These are phyloP conservation scores for Coelastrella sp. DNA, from an alignment of 139 green algal genomes.

Conservation along the genomic window DNA sequence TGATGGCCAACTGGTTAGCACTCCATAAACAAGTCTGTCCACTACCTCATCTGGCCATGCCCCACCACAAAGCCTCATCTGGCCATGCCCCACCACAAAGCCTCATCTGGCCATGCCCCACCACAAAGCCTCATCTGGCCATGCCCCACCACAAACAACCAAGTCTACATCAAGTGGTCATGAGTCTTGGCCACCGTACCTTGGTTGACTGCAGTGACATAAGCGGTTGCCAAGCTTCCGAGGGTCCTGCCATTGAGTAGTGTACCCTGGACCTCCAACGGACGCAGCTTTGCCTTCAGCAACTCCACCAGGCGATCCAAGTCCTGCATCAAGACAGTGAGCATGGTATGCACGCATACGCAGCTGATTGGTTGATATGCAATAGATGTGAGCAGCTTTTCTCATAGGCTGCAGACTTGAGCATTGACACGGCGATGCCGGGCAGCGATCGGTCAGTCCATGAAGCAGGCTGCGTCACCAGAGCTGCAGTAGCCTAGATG, in stretches of 20 bases:
- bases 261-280: conserved; percentile 73
- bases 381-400: too few relatives aligned
- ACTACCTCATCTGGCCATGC: too few relatives aligned
- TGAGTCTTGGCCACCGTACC: conserved; percentile 53
- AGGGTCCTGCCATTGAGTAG: conserved; percentile 74
- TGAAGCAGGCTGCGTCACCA: too few relatives aligned
- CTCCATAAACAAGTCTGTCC: background rate
- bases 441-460: background rate
- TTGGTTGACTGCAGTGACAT: conserved; percentile 90
- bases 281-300: conserved; percentile 74
- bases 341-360: too few relatives aligned
- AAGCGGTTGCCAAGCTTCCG: conserved; percentile 69
- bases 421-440: background rate
- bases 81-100: background rate
- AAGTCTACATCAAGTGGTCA: background rate
- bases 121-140: too few relatives aligned
- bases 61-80: background rate
- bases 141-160: background rate
- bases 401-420: too few relatives aligned
- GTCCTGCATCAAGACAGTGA: conserved; percentile 62
- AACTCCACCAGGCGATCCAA: conserved; percentile 82
- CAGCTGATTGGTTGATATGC: too few relatives aligned
- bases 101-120: too few relatives aligned
- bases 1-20: too few relatives aligned
- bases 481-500: too few relatives aligned